These are phyloP conservation scores for Neurospora terricola DNA, from an alignment of 495 filamentous ascomycete genomes.

Conservation along the genomic window DNA sequence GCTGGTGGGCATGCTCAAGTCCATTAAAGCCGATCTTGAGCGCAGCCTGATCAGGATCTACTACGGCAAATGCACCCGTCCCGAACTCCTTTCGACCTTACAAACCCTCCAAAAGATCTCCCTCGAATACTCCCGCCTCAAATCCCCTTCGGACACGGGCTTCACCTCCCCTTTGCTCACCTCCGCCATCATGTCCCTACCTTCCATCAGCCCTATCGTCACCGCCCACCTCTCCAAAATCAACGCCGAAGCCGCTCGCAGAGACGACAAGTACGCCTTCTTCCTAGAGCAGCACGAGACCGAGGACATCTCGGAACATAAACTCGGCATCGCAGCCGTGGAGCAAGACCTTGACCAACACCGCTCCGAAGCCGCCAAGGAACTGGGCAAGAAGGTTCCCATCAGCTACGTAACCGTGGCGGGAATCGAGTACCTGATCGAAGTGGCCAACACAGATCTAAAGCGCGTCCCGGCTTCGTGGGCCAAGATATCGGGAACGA, in stretches of 20 bases:
- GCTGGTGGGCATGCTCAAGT: constrained; percentile 56
- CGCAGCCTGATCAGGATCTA: constrained; percentile 91
- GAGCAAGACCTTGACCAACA: constrained; percentile 80
- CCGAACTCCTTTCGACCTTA: constrained; percentile 76
- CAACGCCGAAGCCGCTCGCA: constrained; percentile 71
- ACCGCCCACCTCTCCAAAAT: constrained; percentile 71
- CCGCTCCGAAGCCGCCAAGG: constrained; percentile 57
- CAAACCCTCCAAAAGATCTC: constrained; percentile 78
- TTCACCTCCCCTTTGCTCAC: constrained; percentile 65
- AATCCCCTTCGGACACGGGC: constrained; percentile 54
- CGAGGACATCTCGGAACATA: constrained; percentile 75
- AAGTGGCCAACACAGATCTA: constrained; percentile 70
- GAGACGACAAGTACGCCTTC: constrained; percentile 88
- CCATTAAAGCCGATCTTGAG: constrained; percentile 75
- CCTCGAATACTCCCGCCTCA: constrained; percentile 58
- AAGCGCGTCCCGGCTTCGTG: constrained; percentile 87
- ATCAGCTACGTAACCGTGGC: constrained; percentile 71
- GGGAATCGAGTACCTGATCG: constrained; percentile 90
- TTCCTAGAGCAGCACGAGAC: constrained; percentile 81
- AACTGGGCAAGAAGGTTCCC: constrained; percentile 54
- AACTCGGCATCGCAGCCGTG: constrained; percentile 82
- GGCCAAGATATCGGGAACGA: constrained; percentile 89
- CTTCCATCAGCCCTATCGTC: constrained; percentile 62
- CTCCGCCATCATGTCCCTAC: constrained; percentile 64
- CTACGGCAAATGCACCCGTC: constrained; percentile 87